phyloP scores from a whole-genome alignment of 805 yeast genomes.

The Yarrowia bubula region DNA sequence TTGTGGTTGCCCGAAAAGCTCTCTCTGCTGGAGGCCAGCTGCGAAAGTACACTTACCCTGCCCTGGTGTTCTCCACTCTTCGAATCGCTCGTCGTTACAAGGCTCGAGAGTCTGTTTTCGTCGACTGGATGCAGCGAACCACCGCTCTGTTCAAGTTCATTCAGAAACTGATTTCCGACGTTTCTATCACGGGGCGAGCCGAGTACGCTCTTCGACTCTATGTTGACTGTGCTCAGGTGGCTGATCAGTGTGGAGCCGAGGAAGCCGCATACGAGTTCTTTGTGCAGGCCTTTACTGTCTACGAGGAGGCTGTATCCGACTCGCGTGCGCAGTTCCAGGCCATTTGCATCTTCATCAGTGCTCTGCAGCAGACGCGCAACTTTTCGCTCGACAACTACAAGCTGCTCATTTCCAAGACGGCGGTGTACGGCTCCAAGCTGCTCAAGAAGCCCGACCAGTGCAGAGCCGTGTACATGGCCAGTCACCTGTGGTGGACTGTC shows the following conservation, averaged over 20 bases:
- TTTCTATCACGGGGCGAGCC: constrained; percentile 44
- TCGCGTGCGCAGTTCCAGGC: constrained; percentile 55
- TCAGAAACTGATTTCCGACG: constrained; percentile 66
- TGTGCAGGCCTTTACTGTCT: constrained; percentile 81
- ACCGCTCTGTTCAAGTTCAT: constrained; percentile 69
- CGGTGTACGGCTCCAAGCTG: constrained; percentile 82
- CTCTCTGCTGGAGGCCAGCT: constrained; percentile 51
- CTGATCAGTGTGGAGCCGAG: constrained; percentile 71
- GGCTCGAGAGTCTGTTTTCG: constrained; percentile 32
- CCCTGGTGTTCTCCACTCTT: constrained; percentile 63
- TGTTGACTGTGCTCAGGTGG: constrained; percentile 66
- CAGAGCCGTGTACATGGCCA: constrained; percentile 79
- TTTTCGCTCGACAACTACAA: constrained; percentile 70
- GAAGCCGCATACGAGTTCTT: constrained; percentile 83
- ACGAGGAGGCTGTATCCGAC: constrained; percentile 63
- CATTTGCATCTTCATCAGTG: constrained; percentile 49
- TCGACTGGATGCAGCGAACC: constrained; percentile 35
- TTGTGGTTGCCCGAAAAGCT: constrained; percentile 48
- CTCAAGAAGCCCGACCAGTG: constrained; percentile 94
- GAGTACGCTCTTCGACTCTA: constrained; percentile 47
- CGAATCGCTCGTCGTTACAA: constrained; percentile 54
- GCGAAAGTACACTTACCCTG: constrained; percentile 69
- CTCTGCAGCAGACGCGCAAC: constrained; percentile 52
- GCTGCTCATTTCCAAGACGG: constrained; percentile 75
- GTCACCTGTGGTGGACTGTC: constrained; percentile 93